phyloP scores from a whole-genome alignment of 1,284 basidiomycete genomes.

The Tilletia setariae region DNA sequence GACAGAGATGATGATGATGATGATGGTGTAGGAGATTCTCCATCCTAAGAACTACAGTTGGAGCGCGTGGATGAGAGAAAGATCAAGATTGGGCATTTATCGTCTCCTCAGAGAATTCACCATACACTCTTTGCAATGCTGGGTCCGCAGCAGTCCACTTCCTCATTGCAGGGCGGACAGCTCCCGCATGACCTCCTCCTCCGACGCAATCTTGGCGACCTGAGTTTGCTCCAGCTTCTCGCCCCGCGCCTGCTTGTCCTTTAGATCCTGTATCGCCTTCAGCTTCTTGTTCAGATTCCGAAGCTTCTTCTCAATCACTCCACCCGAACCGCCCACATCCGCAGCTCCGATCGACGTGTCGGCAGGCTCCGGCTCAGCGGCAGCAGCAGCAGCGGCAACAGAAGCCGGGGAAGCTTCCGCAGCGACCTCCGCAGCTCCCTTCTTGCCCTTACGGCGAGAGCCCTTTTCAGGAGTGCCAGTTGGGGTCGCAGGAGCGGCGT shows the following conservation, averaged over 20 bases:
- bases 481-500: constrained; percentile 2
- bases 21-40: no score
- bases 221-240: constrained; percentile 89
- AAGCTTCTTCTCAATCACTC: constrained; percentile 55
- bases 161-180: constrained; percentile 60
- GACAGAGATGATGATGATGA: no score
- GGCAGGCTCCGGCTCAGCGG: constrained; percentile 12
- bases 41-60: no score
- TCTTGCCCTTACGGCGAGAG: constrained; percentile 12
- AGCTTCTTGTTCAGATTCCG: constrained; percentile 92
- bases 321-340: constrained; percentile 41
- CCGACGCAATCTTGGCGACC: constrained; percentile 88
- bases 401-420: constrained; percentile 11
- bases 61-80: no score
- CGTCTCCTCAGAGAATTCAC: no score
- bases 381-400: constrained; percentile 18
- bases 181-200: constrained; percentile 77
- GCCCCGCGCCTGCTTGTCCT: constrained; percentile 79
- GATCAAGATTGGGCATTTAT: no score
- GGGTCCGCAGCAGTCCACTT: no score
- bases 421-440: constrained; percentile 1
- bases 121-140: no score
- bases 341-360: constrained; percentile 25
- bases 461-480: constrained; percentile 12
- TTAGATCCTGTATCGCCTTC: constrained; percentile 87